These are phyloP conservation scores for Atkinsonella hypoxylon DNA, from an alignment of 2,329 filamentous ascomycete species.

Conservation along the genomic window DNA sequence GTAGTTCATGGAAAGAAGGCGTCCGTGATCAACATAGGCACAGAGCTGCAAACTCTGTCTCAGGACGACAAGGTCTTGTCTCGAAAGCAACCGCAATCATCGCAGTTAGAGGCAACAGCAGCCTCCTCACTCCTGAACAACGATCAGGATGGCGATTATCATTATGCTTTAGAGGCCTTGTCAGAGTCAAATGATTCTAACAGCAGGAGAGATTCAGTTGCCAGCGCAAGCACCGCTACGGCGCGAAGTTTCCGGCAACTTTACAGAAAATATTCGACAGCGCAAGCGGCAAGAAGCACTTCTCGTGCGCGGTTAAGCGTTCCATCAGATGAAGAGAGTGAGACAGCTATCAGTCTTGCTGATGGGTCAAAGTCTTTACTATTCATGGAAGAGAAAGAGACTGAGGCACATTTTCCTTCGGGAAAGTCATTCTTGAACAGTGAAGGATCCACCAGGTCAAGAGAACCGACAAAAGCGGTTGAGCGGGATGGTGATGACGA, in stretches of 20 bases:
- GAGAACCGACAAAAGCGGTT: neutral
- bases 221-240: conserved; percentile 55
- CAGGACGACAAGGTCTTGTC: conserved; percentile 60
- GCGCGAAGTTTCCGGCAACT: conserved; percentile 53
- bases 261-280: conserved; percentile 46
- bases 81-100: conserved; percentile 36
- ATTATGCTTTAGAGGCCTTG: conserved; percentile 35
- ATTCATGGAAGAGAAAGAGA: conserved; percentile 32
- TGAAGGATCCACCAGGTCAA: neutral
- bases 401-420: neutral
- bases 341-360: conserved; percentile 46
- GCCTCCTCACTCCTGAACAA: conserved; percentile 23
- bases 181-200: conserved; percentile 29
- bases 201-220: conserved; percentile 46
- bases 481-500: neutral
- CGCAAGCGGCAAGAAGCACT: conserved; percentile 32
- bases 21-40: conserved; percentile 89
- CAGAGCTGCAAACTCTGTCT: conserved; percentile 72
- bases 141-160: conserved; percentile 37
- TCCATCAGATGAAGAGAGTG: conserved; percentile 47
- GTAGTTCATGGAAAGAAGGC: conserved; percentile 97
- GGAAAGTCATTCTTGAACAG: neutral
- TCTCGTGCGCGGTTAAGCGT: conserved; percentile 31
- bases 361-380: conserved; percentile 46
- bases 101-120: conserved; percentile 16